Evolutionary conservation across 345 rosid species (phyloP).

Genomic region (Orychophragmus violaceus): DNA sequence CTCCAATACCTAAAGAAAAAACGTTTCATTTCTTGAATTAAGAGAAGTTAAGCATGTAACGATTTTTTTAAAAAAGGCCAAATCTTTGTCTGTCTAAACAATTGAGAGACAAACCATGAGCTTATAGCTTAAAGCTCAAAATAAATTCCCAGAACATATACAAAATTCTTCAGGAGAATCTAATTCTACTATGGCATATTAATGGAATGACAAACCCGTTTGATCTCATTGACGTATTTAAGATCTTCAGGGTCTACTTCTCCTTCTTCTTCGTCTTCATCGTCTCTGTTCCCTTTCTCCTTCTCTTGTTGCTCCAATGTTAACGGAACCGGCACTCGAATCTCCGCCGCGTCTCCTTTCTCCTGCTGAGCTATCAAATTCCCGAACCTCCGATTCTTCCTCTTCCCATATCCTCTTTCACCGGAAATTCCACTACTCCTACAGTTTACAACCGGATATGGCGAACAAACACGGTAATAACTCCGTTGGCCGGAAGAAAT

Average conservation of each 20-base stretch:
- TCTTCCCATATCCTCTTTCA: neutral
- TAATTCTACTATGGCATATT: neutral
- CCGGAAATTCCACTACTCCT: neutral
- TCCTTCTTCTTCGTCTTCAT: conserved; percentile 13
- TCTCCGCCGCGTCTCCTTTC: conserved; percentile 36
- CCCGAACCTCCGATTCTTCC: conserved; percentile 15
- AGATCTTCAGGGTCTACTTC: conserved; percentile 34
- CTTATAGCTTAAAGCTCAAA: no score
- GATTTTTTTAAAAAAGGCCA: neutral
- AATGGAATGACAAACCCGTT: conserved; percentile 26
- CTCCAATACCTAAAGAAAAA: conserved; percentile 54
- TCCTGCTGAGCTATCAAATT: conserved; percentile 26
- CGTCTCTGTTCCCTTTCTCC: conserved; percentile 17
- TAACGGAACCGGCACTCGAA: conserved; percentile 32
- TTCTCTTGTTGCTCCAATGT: conserved; percentile 32
- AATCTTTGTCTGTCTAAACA: neutral
- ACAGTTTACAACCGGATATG: conserved; percentile 12
- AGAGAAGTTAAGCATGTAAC: neutral
- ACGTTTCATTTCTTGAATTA: neutral
- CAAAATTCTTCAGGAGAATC: neutral
- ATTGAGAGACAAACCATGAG: neutral
- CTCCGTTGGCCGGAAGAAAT: conserved; percentile 13
- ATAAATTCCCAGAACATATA: no score
- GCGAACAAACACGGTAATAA: conserved; percentile 11
- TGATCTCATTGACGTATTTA: conserved; percentile 29